Conservation (phyloP, 495 filamentous ascomycete species). For the Darksidea phi region DNA sequence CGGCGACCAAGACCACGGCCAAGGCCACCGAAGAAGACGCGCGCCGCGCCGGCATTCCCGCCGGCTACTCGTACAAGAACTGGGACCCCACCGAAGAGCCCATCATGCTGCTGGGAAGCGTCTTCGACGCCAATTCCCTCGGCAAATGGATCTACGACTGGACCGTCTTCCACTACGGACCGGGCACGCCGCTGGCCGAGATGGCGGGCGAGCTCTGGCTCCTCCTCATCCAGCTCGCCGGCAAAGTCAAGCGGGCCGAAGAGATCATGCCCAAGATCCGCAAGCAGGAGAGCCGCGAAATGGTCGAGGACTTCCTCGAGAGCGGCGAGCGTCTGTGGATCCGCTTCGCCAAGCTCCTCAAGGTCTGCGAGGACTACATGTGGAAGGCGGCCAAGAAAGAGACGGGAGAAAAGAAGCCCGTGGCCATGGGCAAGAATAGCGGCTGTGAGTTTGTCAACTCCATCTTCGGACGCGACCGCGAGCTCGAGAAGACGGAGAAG, state of each 20-base stretch:
- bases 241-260: slow-evolving; percentile 90
- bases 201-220: slow-evolving; percentile 95
- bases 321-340: slow-evolving; percentile 84
- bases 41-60: slow-evolving; percentile 74
- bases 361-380: slow-evolving; percentile 91
- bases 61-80: slow-evolving; percentile 95
- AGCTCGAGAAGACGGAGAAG: slow-evolving; percentile 89
- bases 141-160: slow-evolving; percentile 99
- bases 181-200: slow-evolving; percentile 82
- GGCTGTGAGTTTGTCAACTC: slow-evolving; percentile 96
- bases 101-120: slow-evolving; percentile 89
- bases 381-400: slow-evolving; percentile 69
- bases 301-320: slow-evolving; percentile 88
- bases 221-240: slow-evolving; percentile 89
- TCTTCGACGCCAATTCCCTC: slow-evolving; percentile 95
- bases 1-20: slow-evolving; percentile 45
- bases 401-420: slow-evolving; percentile 56
- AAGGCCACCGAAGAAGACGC: slow-evolving; percentile 87
- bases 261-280: slow-evolving; percentile 75
- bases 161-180: slow-evolving; percentile 90
- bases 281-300: slow-evolving; percentile 67
- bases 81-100: slow-evolving; percentile 95
- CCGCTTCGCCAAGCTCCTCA: slow-evolving; percentile 83
- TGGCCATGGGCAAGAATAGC: slow-evolving; percentile 86
- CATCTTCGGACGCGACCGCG: slow-evolving; percentile 89